These are phyloP conservation scores for Turnera subulata DNA, from an alignment of 345 rosid genomes.

Conservation along the genomic window DNA sequence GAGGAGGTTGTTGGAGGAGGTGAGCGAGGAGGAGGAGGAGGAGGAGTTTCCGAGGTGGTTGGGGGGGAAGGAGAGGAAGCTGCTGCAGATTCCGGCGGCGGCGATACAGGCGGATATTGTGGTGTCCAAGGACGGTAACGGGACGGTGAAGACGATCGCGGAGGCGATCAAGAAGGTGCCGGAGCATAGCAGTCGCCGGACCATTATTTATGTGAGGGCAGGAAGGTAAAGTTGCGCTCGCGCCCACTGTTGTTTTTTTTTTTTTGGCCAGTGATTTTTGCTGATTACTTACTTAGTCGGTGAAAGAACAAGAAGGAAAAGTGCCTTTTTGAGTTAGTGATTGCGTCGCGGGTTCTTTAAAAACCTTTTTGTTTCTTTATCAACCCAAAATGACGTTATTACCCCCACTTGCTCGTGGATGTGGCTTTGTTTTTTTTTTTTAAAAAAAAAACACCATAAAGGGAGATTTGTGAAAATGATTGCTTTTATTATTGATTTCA, in stretches of 20 bases:
- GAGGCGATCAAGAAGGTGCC: slow-evolving; percentile 94
- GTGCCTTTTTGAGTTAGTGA: too few relatives aligned
- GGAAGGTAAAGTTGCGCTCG: slow-evolving; percentile 57
- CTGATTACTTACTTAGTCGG: too few relatives aligned
- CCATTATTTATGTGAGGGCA: slow-evolving; percentile 79
- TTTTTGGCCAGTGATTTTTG: too few relatives aligned
- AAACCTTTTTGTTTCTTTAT: neutral
- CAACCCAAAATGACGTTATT: neutral
- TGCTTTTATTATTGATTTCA: too few relatives aligned
- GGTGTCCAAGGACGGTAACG: slow-evolving; percentile 83
- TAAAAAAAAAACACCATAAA: too few relatives aligned
- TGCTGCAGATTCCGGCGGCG: slow-evolving; percentile 49
- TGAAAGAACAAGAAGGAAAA: too few relatives aligned
- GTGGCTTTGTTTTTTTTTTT: too few relatives aligned
- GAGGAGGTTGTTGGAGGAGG: slow-evolving; percentile 43
- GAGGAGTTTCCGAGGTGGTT: slow-evolving; percentile 64
- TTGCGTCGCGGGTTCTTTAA: neutral
- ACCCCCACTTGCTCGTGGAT: too few relatives aligned
- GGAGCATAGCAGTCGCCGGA: slow-evolving; percentile 60
- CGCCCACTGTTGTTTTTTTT: too few relatives aligned
- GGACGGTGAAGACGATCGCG: slow-evolving; percentile 69
- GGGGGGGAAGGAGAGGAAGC: slow-evolving; percentile 50
- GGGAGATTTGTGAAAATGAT: too few relatives aligned
- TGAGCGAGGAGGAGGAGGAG: slow-evolving; percentile 13
- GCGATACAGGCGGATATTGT: slow-evolving; percentile 74